Evolutionary conservation across 2,329 filamentous ascomycete genomes (phyloP).

Genomic region (Apiospora arundinis): DNA sequence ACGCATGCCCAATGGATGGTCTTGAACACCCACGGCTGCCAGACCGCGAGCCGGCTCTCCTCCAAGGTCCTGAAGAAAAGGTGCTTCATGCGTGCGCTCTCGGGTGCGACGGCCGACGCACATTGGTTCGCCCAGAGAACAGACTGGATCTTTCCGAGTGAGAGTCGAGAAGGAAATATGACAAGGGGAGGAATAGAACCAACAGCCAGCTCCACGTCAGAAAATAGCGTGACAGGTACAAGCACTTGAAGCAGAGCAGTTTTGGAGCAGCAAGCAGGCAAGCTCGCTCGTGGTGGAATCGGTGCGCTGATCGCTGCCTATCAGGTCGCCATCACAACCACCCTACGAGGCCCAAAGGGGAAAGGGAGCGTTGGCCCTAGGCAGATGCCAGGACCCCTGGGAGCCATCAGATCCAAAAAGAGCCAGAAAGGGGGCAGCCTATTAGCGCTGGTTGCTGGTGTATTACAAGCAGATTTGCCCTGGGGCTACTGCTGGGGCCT

Average conservation of each 20-base stretch:
- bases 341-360: background rate
- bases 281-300: background rate
- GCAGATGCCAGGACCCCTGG: background rate
- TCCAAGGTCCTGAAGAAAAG: background rate
- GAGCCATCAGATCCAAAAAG: background rate
- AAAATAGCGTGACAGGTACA: conserved; percentile 16
- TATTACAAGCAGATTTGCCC: conserved; percentile 8
- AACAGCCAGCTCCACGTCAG: conserved; percentile 11
- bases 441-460: background rate
- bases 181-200: background rate
- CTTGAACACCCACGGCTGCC: background rate
- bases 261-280: too few relatives aligned
- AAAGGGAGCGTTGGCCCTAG: conserved; percentile 1
- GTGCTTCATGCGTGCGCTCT: background rate
- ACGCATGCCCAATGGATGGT: background rate
- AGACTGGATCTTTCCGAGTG: background rate
- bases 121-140: background rate
- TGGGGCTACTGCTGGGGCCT: background rate
- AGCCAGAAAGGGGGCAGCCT: background rate
- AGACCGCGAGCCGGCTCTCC: background rate
- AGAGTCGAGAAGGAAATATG: background rate
- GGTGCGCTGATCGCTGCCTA: background rate
- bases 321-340: background rate
- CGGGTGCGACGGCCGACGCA: background rate
- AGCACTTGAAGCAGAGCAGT: background rate